phyloP scores from a whole-genome alignment of 2,329 filamentous ascomycete genomes.

The Esteya vermicola region DNA sequence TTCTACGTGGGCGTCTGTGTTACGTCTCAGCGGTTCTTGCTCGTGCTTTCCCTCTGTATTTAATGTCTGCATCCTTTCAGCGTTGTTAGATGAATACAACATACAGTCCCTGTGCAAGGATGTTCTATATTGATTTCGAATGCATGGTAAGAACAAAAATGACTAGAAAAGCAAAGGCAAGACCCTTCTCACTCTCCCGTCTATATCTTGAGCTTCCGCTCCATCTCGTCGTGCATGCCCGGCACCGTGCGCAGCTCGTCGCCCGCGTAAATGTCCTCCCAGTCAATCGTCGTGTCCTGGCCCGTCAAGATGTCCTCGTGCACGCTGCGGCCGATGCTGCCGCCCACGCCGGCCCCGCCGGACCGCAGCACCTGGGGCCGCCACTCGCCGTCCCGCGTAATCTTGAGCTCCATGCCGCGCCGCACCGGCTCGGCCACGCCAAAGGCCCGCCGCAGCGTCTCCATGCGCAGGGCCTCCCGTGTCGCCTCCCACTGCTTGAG shows the following conservation, averaged over 20 bases:
- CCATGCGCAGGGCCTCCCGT: constrained; percentile 79
- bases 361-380: constrained; percentile 56
- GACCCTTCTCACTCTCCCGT: too few relatives aligned
- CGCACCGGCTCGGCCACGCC: constrained; percentile 87
- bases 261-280: constrained; percentile 88
- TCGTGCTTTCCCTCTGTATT: not conserved
- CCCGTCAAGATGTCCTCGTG: constrained; percentile 84
- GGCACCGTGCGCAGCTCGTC: constrained; percentile 57
- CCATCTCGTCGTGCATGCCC: constrained; percentile 84
- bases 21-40: not conserved
- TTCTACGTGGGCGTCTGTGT: not conserved
- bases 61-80: too few relatives aligned
- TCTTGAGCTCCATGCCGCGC: constrained; percentile 89
- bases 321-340: constrained; percentile 31
- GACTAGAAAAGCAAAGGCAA: too few relatives aligned
- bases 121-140: too few relatives aligned
- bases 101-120: too few relatives aligned
- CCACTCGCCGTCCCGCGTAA: constrained; percentile 69
- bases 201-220: constrained; percentile 71
- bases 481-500: constrained; percentile 83
- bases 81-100: too few relatives aligned
- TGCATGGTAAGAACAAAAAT: too few relatives aligned
- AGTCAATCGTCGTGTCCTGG: constrained; percentile 61
- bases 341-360: constrained; percentile 31
- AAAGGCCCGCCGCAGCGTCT: constrained; percentile 71